A percentile compares a stretch with the other conserved stretches of the same genome.
Conservation (phyloP, 2,329 filamentous ascomycete genomes). For the Botrytis sinoallii region DNA sequence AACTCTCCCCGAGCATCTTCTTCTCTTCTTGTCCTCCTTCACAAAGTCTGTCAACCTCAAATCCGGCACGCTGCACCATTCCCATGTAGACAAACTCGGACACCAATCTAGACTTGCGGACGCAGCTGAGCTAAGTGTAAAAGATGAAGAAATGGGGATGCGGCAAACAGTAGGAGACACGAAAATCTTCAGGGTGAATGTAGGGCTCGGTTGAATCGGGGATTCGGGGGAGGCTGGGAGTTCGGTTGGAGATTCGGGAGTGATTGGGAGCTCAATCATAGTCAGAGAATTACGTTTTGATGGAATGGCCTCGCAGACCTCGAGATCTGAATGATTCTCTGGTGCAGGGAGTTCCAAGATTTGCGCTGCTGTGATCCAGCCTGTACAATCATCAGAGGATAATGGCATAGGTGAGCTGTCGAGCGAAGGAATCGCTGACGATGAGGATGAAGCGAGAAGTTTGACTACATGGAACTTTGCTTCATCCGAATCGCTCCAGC, state of each 20-base stretch:
- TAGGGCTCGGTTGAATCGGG: background rate
- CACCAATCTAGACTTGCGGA: background rate
- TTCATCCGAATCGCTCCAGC: constrained; percentile 1
- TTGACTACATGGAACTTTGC: background rate
- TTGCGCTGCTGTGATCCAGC: constrained; percentile 4
- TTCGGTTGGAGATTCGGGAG: background rate
- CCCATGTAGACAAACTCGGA: background rate
- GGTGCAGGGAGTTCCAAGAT: background rate
- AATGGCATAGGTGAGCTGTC: background rate
- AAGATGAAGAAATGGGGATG: background rate
- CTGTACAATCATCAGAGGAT: background rate
- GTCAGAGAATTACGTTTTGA: too few relatives aligned
- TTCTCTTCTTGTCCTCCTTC: background rate
- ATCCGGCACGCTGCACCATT: constrained; percentile 14
- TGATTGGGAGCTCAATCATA: background rate
- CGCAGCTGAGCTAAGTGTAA: background rate
- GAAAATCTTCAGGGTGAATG: too few relatives aligned
- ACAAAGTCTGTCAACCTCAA: background rate
- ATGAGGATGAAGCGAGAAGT: background rate
- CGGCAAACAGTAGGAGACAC: background rate
- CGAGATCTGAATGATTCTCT: background rate
- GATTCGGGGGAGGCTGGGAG: background rate
- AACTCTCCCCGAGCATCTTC: background rate
- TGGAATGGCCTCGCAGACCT: too few relatives aligned
- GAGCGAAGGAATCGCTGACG: background rate